phyloP scores from a whole-genome alignment of 139 green algal genomes.

The Pseudopediastrum boryanum region DNA sequence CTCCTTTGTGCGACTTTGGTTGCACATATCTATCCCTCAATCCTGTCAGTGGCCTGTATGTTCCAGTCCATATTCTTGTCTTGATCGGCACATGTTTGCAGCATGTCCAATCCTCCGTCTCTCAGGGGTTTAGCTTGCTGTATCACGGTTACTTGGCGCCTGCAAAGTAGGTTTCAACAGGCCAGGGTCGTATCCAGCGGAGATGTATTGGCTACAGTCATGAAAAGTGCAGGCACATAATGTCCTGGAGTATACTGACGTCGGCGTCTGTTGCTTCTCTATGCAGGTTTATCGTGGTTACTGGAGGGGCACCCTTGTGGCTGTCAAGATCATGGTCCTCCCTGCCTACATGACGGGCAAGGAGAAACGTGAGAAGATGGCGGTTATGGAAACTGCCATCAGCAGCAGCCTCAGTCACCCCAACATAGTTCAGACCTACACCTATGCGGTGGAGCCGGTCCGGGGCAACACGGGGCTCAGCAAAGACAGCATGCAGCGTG shows the following conservation, averaged over 20 bases:
- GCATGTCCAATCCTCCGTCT: no score
- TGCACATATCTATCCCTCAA: no score
- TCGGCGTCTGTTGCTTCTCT: background rate
- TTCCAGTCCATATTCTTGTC: no score
- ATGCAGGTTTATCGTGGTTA: constrained; percentile 37
- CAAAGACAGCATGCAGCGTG: background rate
- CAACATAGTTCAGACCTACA: constrained; percentile 40
- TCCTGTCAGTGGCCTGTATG: no score
- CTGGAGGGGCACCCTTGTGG: constrained; percentile 43
- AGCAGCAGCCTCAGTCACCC: constrained; percentile 16
- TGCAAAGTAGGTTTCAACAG: no score
- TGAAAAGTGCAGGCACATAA: no score
- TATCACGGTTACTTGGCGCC: no score
- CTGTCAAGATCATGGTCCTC: constrained; percentile 53
- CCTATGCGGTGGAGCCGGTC: constrained; percentile 41
- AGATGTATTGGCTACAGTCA: no score
- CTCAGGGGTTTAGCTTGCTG: no score
- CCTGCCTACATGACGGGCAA: constrained; percentile 42
- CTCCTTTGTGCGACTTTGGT: no score
- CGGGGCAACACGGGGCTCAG: background rate
- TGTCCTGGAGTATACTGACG: background rate
- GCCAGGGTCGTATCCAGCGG: no score
- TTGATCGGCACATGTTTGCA: no score
- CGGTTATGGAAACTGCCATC: constrained; percentile 56
- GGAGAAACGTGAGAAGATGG: constrained; percentile 49